Percentiles rank a stretch among this genome's conserved stretches.
phyloP scores from a whole-genome alignment of 768 basidiomycete species.

The Kwoniella pini region DNA sequence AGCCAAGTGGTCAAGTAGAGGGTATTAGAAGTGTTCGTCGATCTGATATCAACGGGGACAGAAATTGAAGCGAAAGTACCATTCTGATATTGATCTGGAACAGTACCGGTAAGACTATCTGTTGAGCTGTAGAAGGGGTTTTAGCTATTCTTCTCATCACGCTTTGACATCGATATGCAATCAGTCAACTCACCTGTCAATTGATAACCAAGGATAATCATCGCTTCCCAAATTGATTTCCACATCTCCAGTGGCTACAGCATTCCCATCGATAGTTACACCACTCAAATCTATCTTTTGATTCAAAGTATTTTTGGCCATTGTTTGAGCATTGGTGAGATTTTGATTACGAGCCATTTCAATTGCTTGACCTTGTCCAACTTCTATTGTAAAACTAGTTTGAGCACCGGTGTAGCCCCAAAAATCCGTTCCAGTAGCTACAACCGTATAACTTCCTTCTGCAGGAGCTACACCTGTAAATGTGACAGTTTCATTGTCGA shows the following conservation, averaged over 20 bases:
- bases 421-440: conserved; percentile 72
- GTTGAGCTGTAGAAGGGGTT: conserved; percentile 28
- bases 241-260: conserved; percentile 65
- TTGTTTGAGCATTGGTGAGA: conserved; percentile 64
- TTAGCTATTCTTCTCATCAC: no score
- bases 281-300: conserved; percentile 53
- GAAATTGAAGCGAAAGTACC: conserved; percentile 40
- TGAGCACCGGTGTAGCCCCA: conserved; percentile 70
- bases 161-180: neutral
- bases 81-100: conserved; percentile 58
- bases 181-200: conserved; percentile 58
- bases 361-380: conserved; percentile 40
- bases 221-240: conserved; percentile 65
- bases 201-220: conserved; percentile 58
- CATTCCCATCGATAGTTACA: conserved; percentile 64
- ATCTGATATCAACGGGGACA: conserved; percentile 64
- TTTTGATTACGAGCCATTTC: conserved; percentile 33
- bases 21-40: conserved; percentile 67
- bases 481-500: conserved; percentile 70
- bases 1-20: conserved; percentile 53
- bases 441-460: conserved; percentile 57
- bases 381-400: conserved; percentile 65
- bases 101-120: conserved; percentile 62
- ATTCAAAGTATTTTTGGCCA: conserved; percentile 62
- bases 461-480: conserved; percentile 76